Conservation (phyloP, 2,329 filamentous ascomycete genomes). For the Cordyceps cateniannulata region DNA sequence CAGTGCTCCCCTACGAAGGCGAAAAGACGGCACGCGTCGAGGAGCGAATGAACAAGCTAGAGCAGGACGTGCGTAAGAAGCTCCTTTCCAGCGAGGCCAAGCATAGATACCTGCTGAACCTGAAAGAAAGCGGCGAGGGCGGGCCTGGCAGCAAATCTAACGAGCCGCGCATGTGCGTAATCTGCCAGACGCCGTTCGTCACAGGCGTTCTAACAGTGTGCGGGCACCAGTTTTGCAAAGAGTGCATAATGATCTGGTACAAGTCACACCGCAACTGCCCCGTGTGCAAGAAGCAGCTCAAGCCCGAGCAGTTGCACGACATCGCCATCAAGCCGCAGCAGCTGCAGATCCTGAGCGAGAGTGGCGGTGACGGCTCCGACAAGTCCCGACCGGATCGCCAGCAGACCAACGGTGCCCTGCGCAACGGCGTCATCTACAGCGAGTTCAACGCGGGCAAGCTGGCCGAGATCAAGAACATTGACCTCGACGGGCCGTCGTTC, state of each 20-base stretch:
- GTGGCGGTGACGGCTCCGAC: constrained; percentile 7
- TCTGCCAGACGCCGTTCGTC: constrained; percentile 73
- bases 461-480: constrained; percentile 73
- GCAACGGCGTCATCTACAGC: constrained; percentile 60
- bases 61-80: constrained; percentile 43
- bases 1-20: constrained; percentile 68
- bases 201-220: constrained; percentile 80
- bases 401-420: constrained; percentile 45
- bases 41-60: constrained; percentile 23
- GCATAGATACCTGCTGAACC: constrained; percentile 60
- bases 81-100: constrained; percentile 63
- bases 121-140: constrained; percentile 44
- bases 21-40: constrained; percentile 46
- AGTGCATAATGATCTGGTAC: constrained; percentile 79
- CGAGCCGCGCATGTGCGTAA: constrained; percentile 69
- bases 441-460: constrained; percentile 66
- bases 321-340: constrained; percentile 77
- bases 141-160: constrained; percentile 42
- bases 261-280: constrained; percentile 69
- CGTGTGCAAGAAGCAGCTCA: constrained; percentile 69
- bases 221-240: constrained; percentile 87
- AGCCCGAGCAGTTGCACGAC: constrained; percentile 65
- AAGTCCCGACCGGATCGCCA: constrained; percentile 16
- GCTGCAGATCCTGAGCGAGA: constrained; percentile 53
- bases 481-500: constrained; percentile 66